phyloP scores from a whole-genome alignment of 352 stramenopile genomes.

The Phytophthora colocasiae region DNA sequence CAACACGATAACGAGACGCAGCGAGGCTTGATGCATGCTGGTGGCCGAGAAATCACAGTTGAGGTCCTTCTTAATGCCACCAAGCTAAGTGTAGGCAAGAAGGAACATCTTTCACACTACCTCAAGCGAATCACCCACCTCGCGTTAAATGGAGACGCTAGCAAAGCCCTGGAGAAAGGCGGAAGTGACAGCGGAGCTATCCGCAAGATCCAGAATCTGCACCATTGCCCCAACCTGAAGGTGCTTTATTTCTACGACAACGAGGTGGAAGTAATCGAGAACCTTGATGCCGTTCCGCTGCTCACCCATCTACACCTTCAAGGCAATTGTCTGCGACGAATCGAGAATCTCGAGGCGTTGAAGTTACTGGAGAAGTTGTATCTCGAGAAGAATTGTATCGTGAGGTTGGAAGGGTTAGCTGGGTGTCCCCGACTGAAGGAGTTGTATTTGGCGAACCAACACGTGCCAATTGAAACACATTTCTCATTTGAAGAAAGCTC shows the following conservation, averaged over 20 bases:
- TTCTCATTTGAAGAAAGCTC: conserved; percentile 63
- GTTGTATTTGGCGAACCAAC: conserved; percentile 74
- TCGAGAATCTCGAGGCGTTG: conserved; percentile 57
- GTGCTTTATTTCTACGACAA: conserved; percentile 88
- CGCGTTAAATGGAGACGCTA: conserved; percentile 61
- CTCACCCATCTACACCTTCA: conserved; percentile 81
- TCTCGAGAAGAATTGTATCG: conserved; percentile 72
- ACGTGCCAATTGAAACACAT: conserved; percentile 18
- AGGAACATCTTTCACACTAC: conserved; percentile 69
- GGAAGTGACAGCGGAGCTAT: conserved; percentile 23
- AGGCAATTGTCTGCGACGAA: conserved; percentile 64
- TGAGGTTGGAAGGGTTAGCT: conserved; percentile 57
- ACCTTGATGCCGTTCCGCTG: conserved; percentile 53
- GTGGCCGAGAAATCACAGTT: conserved; percentile 59
- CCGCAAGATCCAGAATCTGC: conserved; percentile 62
- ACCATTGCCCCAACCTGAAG: conserved; percentile 69
- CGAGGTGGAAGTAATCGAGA: conserved; percentile 61
- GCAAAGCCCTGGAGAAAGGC: conserved; percentile 30
- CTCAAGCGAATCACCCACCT: conserved; percentile 80
- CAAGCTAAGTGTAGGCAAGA: conserved; percentile 73
- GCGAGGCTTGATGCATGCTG: not conserved
- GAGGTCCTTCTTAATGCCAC: conserved; percentile 68
- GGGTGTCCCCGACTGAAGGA: conserved; percentile 49
- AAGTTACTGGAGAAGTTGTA: conserved; percentile 74
- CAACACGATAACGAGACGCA: conserved; percentile 15